Evolutionary conservation across 2,329 filamentous ascomycete species (phyloP).

Genomic region (Aspergillus caelatus): DNA sequence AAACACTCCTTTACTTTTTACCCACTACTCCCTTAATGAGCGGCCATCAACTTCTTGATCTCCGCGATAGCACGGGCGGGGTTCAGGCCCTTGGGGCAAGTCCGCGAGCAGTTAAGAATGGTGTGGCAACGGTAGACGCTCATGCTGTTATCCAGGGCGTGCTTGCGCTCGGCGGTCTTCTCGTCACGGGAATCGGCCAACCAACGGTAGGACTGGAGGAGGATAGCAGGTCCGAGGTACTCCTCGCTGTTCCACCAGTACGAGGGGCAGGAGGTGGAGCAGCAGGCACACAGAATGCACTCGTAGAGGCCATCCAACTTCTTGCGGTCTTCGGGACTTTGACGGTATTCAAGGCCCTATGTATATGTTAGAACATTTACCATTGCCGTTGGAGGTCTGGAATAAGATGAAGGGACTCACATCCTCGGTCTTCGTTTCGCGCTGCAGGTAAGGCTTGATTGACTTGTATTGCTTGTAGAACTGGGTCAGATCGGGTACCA

Average conservation of each 20-base stretch:
- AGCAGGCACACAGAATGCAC: conserved; percentile 99
- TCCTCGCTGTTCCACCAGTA: conserved; percentile 99
- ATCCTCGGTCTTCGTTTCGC: conserved; percentile 79
- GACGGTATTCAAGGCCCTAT: conserved; percentile 88
- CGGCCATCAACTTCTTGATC: conserved; percentile 96
- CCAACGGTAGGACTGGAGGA: conserved; percentile 98
- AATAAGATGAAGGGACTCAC: conserved; percentile 56
- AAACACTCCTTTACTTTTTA: conserved; percentile 17
- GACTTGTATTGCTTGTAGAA: conserved; percentile 99
- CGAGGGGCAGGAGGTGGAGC: conserved; percentile 97
- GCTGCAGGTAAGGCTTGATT: conserved; percentile 97
- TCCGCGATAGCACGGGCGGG: conserved; percentile 92
- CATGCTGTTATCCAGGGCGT: conserved; percentile 96
- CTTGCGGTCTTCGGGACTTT: conserved; percentile 87
- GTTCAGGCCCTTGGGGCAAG: conserved; percentile 98
- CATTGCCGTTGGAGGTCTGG: not conserved
- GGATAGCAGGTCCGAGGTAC: conserved; percentile 94
- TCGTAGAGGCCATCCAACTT: conserved; percentile 99
- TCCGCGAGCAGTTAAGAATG: conserved; percentile 97
- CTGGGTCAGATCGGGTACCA: conserved; percentile 94
- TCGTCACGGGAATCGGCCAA: conserved; percentile 93
- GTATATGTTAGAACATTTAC: conserved; percentile 8
- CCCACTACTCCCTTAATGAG: conserved; percentile 24
- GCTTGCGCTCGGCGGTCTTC: conserved; percentile 83
- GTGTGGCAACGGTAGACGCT: conserved; percentile 98